Base-by-base conservation (phyloP, 1,284 basidiomycete genomes). In the Rhodotorula sp. region DNA sequence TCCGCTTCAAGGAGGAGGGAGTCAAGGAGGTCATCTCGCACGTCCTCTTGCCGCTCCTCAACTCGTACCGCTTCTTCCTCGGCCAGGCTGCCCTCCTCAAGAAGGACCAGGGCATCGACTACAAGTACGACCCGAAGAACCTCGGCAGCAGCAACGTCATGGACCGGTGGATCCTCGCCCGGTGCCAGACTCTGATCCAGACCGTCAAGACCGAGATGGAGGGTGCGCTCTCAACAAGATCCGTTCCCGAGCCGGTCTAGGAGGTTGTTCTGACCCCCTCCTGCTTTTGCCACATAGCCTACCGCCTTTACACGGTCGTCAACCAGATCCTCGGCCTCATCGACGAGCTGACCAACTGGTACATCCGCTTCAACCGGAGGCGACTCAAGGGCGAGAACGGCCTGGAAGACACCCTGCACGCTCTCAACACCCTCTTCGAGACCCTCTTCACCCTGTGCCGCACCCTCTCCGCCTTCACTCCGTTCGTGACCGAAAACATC, bases 341-440 rank as follows among this genome's bases (percentile, higher is more conserved):
- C 60, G 93, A 97, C 78, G 97, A 99, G 82, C 86, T 99, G 71
- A 99, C 97, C 61, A 99, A 99, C 82, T 98, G 96, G 95, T 99
- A 99, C 84, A 99, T 99, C 79, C 93, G 97, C 66, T 99, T 99
- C 86, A 99, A 99, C 84, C 89, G 97, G 69, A 90, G 90, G 76
- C 88, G 97, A 46, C 85, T 99, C 71, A 99, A 99, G 86, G 97
- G 97, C 61, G 92, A 97, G 82, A 91, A 93, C 79, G 92, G 96
- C 8, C 85, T 87, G 70, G 90, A 94, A 78, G 96, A 99, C 80
- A 96, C 95, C 15, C 81, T 90, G 23, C 84, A 89, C 18, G 97
- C 96, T 18, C 85, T 99, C 79, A 97, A 99, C 82, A 97, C 96
- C 26, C 85, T 99, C 54, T 98, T 98, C 81, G 97, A 99, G 84